Percentiles rank a stretch among this genome's conserved stretches.
phyloP scores from a whole-genome alignment of 306 rosid genomes.

The Prunus kanzakura region DNA sequence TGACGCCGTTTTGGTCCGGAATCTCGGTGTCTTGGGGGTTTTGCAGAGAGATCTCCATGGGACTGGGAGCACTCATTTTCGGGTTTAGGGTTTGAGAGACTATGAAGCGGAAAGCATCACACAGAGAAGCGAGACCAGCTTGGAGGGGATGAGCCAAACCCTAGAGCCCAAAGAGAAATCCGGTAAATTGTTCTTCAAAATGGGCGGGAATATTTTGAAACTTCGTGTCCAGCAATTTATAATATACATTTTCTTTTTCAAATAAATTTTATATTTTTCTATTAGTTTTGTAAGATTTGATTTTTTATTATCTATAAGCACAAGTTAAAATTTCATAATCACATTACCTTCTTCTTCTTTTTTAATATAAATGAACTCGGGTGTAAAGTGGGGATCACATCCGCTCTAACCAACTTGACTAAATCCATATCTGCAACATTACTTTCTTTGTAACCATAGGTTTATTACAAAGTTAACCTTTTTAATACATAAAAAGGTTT shows the following conservation, averaged over 20 bases:
- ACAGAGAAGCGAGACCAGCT: background rate
- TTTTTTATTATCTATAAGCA: too few relatives aligned
- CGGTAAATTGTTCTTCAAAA: constrained; percentile 18
- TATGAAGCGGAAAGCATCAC: constrained; percentile 12
- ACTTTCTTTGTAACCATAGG: too few relatives aligned
- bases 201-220: constrained; percentile 59
- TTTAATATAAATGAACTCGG: too few relatives aligned
- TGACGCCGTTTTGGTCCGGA: constrained; percentile 39
- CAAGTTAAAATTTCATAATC: too few relatives aligned
- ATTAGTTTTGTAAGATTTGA: too few relatives aligned
- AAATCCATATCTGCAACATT: too few relatives aligned
- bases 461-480: too few relatives aligned
- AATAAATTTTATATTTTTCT: too few relatives aligned
- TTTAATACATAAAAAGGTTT: too few relatives aligned
- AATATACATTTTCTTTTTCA: background rate
- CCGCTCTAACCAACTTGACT: too few relatives aligned
- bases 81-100: constrained; percentile 9
- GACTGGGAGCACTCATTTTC: constrained; percentile 63
- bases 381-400: too few relatives aligned
- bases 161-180: constrained; percentile 2
- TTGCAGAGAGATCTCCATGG: constrained; percentile 66
- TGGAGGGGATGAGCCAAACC: constrained; percentile 20
- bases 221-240: background rate
- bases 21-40: constrained; percentile 32
- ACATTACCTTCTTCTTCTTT: too few relatives aligned